These are phyloP conservation scores for Globisporangium perplexum DNA, from an alignment of 352 stramenopile species.

Conservation along the genomic window DNA sequence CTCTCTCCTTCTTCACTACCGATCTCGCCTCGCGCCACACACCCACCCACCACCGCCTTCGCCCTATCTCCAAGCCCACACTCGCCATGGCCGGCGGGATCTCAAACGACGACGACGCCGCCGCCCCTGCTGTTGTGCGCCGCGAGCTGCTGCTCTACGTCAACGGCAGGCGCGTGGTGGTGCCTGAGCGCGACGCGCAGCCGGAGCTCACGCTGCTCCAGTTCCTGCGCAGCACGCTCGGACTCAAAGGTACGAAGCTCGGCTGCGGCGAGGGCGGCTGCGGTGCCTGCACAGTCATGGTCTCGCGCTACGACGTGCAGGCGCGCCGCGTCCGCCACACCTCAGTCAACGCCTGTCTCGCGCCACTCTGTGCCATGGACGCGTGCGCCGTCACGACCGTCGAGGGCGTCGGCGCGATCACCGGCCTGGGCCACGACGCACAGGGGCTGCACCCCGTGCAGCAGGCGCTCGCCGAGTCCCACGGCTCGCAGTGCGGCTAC, in stretches of 20 bases:
- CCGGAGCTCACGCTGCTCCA: conserved; percentile 81
- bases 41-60: too few relatives aligned
- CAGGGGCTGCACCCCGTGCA: conserved; percentile 81
- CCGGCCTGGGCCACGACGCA: conserved; percentile 20
- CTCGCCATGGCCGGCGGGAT: neutral
- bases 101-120: conserved; percentile 3
- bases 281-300: conserved; percentile 94
- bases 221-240: conserved; percentile 68
- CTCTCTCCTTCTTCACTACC: too few relatives aligned
- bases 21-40: too few relatives aligned
- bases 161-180: conserved; percentile 51
- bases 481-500: conserved; percentile 94
- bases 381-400: conserved; percentile 83
- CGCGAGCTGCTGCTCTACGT: conserved; percentile 67
- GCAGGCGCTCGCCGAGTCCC: conserved; percentile 83
- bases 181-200: conserved; percentile 42
- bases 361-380: conserved; percentile 79
- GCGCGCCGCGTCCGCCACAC: conserved; percentile 46
- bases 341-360: conserved; percentile 87
- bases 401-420: conserved; percentile 59
- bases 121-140: conserved; percentile 20
- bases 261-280: conserved; percentile 95
- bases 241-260: conserved; percentile 82
- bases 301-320: conserved; percentile 62
- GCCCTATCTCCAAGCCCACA: neutral